Evolutionary conservation across 78 protist genomes (phyloP), one percentile per base, ranked within the genome.

Genomic region (Dictyostelium capitatum): DNA sequence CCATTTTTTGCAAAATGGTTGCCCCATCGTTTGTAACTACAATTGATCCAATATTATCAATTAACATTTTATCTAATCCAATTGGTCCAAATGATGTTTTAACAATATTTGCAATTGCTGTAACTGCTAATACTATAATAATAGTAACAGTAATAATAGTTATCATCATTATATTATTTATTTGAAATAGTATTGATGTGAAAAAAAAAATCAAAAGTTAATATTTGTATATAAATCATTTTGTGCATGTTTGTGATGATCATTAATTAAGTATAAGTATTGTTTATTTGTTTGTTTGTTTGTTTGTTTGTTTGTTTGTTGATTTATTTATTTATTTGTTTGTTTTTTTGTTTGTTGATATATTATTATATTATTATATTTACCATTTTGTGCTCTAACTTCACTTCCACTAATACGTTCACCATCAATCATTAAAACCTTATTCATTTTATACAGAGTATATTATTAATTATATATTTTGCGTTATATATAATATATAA

Each of bases 31-130:
- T 98, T 32, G 99, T 97, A 72, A 98, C 82, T 6, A 96, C 92
- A 41, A 98, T 97, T 50, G 98, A 99, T 11, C 99, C 99, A 62
- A 99, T 83, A 28, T 99, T 98, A 90, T 99, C 99, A 4, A 99
- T 99, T 2, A 99, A 90, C 99, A 99, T 99, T 97, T 99, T 99
- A 85, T 99, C 99, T 43, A 99, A 96, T 3, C 99, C 99, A n/a
- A 97, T 95, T 10, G 99, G 99, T 50, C 99, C 99, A 47, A 99
- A 96, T 37, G 99, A 98, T 48, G 97, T 85, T 97, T 97, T 98
- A 70, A 99, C 98, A 67, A 99, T 95, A 96, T 99, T 99, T 32
- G 99, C 98, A 14, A 99, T 83, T 3, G 99, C 97, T 23, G 95
- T 17, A 9, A 94, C 96, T 14, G 99, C 99, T 19, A 96, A 97